phyloP scores from a whole-genome alignment of 2,329 filamentous ascomycete species.

The Pseudogymnoascus pannorum region DNA sequence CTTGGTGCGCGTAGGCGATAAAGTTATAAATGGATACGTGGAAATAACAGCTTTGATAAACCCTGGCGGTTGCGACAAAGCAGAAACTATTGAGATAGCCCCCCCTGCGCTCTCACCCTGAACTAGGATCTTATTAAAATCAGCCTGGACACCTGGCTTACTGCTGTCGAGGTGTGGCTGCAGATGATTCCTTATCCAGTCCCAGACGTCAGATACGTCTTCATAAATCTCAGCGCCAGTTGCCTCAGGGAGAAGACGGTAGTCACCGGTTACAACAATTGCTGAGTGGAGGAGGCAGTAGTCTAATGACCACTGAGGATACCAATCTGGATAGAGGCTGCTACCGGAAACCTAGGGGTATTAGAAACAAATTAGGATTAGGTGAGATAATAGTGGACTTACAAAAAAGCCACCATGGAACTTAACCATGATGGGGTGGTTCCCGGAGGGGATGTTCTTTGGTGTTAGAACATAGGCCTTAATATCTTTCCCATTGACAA shows the following conservation, averaged over 20 bases:
- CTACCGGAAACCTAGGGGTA: slow-evolving; percentile 11
- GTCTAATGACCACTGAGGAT: slow-evolving; percentile 32
- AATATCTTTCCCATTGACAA: slow-evolving; percentile 19
- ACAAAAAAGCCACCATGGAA: slow-evolving; percentile 21
- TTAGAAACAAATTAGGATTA: not conserved
- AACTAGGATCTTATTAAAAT: slow-evolving; percentile 15
- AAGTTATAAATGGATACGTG: slow-evolving; percentile 16
- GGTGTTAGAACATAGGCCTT: slow-evolving; percentile 18
- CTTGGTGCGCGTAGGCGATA: slow-evolving; percentile 13
- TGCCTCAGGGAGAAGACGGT: slow-evolving; percentile 44
- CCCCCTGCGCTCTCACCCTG: slow-evolving; percentile 19
- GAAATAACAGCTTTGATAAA: slow-evolving; percentile 18
- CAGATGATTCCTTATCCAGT: slow-evolving; percentile 33
- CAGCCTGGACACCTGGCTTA: slow-evolving; percentile 13
- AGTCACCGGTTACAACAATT: slow-evolving; percentile 40
- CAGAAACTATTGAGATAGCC: slow-evolving; percentile 10
- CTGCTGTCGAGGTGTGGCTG: slow-evolving; percentile 14
- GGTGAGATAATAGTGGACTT: not conserved
- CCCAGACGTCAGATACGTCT: slow-evolving; percentile 42
- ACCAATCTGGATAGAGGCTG: slow-evolving; percentile 23
- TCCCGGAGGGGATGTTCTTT: slow-evolving; percentile 14
- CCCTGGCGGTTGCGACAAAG: slow-evolving; percentile 12
- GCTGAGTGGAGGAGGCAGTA: slow-evolving; percentile 33
- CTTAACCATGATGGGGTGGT: slow-evolving; percentile 17
- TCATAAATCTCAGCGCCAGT: slow-evolving; percentile 38